phyloP scores from a whole-genome alignment of 805 yeast species.

The Saccharomycopsis microspora region DNA sequence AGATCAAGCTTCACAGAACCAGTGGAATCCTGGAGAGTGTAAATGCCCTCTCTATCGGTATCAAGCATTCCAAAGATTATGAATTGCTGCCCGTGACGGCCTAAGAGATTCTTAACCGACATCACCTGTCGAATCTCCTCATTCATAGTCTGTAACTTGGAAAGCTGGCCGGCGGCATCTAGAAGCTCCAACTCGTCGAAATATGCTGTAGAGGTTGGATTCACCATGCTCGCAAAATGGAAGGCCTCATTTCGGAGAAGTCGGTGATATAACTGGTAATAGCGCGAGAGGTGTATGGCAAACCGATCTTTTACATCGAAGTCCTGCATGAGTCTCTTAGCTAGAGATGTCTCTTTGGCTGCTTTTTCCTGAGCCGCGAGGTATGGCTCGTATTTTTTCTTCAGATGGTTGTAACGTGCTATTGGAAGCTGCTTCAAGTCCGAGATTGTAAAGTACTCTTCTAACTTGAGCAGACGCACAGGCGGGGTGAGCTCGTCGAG shows the following conservation, averaged over 20 bases:
- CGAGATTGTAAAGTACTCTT: slow-evolving; percentile 26
- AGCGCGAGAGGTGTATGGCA: slow-evolving; percentile 41
- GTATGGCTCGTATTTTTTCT: slow-evolving; percentile 45
- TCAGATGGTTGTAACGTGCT: slow-evolving; percentile 46
- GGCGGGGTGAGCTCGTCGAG: slow-evolving; percentile 5
- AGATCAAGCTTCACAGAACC: slow-evolving; percentile 63
- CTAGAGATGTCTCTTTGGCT: slow-evolving; percentile 5
- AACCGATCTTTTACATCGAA: slow-evolving; percentile 22
- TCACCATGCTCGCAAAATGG: slow-evolving; percentile 38
- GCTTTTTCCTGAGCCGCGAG: slow-evolving; percentile 5
- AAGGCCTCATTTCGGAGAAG: slow-evolving; percentile 53
- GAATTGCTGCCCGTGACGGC: slow-evolving; percentile 70
- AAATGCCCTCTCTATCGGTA: slow-evolving; percentile 51
- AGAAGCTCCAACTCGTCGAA: slow-evolving; percentile 12
- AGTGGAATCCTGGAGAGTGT: slow-evolving; percentile 70
- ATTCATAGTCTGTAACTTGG: slow-evolving; percentile 16
- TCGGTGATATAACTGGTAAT: slow-evolving; percentile 55
- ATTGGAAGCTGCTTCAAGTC: slow-evolving; percentile 55
- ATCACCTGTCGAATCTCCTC: slow-evolving; percentile 34
- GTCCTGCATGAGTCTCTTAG: slow-evolving; percentile 7
- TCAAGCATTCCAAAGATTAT: slow-evolving; percentile 68
- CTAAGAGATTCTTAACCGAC: slow-evolving; percentile 71
- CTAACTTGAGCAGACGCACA: slow-evolving; percentile 13
- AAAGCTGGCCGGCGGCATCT: slow-evolving; percentile 4
- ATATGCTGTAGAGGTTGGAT: slow-evolving; percentile 24